phyloP scores from a whole-genome alignment of 2,329 filamentous ascomycete species.

The Endoconidiophora polonica region DNA sequence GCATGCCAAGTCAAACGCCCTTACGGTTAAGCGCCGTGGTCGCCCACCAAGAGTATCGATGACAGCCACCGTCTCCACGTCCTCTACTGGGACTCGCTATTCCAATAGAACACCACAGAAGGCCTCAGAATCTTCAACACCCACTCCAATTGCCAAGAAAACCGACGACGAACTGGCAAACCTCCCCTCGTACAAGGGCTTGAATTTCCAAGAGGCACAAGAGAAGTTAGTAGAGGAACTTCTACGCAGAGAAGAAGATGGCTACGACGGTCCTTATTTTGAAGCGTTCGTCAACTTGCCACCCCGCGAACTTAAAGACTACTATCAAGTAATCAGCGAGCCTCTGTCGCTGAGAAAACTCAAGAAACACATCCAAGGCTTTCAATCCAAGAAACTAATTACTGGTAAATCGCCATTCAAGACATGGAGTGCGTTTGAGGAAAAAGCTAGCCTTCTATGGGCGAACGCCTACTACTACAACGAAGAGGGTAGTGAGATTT shows the following conservation, averaged over 20 bases:
- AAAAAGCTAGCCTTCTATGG: constrained; percentile 70
- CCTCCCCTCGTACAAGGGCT: constrained; percentile 49
- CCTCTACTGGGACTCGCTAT: constrained; percentile 3
- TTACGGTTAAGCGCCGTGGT: constrained; percentile 7
- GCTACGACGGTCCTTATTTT: constrained; percentile 52
- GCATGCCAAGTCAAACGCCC: background rate
- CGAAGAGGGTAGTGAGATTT: constrained; percentile 78
- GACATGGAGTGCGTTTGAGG: constrained; percentile 66
- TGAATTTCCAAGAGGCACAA: constrained; percentile 70
- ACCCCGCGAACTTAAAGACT: constrained; percentile 59
- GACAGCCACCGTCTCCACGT: background rate
- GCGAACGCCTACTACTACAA: constrained; percentile 79
- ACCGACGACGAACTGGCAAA: constrained; percentile 20
- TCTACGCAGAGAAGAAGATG: constrained; percentile 49
- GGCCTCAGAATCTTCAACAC: constrained; percentile 3
- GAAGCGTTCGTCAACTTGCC: constrained; percentile 66
- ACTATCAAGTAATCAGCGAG: constrained; percentile 69
- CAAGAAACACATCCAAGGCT: constrained; percentile 59
- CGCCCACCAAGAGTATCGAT: constrained; percentile 7
- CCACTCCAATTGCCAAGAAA: constrained; percentile 8
- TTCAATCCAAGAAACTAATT: constrained; percentile 48
- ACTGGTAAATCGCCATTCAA: constrained; percentile 55
- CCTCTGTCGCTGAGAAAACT: constrained; percentile 65
- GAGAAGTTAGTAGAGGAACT: constrained; percentile 69
- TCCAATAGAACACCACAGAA: constrained; percentile 9